These are phyloP conservation scores for Epichloe sylvatica DNA, from an alignment of 2,329 filamentous ascomycete genomes.

Conservation along the genomic window DNA sequence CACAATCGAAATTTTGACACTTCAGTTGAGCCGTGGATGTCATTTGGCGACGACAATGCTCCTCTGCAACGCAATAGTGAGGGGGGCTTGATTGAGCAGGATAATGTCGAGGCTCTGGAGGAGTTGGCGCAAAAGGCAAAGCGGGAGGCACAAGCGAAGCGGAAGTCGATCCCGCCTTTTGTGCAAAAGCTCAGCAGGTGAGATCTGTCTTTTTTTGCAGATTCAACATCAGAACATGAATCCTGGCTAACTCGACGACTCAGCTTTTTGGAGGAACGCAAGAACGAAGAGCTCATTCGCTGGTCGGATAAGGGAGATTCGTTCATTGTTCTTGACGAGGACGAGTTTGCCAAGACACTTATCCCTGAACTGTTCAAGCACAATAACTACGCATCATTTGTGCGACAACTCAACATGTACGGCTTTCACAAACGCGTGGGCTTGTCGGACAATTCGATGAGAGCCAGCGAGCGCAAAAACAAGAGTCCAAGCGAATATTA, in stretches of 20 bases:
- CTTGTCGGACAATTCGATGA: slow-evolving; percentile 93
- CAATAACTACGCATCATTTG: slow-evolving; percentile 95
- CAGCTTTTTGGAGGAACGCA: slow-evolving; percentile 85
- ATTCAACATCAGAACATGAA: neutral
- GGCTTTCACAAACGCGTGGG: slow-evolving; percentile 94
- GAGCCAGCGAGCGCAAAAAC: slow-evolving; percentile 89
- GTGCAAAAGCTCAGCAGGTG: slow-evolving; percentile 97
- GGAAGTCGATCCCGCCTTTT: slow-evolving; percentile 94
- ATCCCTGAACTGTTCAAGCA: slow-evolving; percentile 98
- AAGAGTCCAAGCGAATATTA: slow-evolving; percentile 98
- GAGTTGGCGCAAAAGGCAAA: slow-evolving; percentile 69
- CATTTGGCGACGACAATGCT: slow-evolving; percentile 27
- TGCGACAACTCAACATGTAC: slow-evolving; percentile 91
- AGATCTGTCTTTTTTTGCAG: slow-evolving; percentile 14
- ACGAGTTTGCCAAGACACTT: slow-evolving; percentile 94
- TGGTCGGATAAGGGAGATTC: slow-evolving; percentile 96
- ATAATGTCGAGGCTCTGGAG: slow-evolving; percentile 68
- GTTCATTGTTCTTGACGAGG: slow-evolving; percentile 92
- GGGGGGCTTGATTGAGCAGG: slow-evolving; percentile 34
- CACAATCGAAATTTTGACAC: slow-evolving; percentile 26
- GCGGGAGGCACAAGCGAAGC: slow-evolving; percentile 73
- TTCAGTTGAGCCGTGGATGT: slow-evolving; percentile 26
- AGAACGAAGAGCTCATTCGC: slow-evolving; percentile 86
- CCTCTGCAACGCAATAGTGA: slow-evolving; percentile 24
- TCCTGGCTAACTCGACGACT: neutral